phyloP scores from a whole-genome alignment of 129 eudicot species.

The Tanacetum coccineum region DNA sequence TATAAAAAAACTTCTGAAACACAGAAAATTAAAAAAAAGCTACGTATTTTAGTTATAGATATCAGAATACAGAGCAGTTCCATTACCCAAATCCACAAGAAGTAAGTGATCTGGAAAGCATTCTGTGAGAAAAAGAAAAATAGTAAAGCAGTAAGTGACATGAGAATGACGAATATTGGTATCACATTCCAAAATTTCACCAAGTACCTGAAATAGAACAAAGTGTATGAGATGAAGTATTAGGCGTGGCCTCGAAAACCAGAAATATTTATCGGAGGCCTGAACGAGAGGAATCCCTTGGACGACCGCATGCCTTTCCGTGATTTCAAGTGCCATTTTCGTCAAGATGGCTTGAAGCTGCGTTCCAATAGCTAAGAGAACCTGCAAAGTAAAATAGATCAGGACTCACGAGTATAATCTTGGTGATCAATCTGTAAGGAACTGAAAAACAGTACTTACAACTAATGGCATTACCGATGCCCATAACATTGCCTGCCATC shows the following conservation, averaged over 20 bases:
- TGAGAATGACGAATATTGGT: background rate
- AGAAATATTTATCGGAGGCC: slow-evolving; percentile 74
- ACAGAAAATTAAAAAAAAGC: background rate
- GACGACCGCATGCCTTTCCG: slow-evolving; percentile 74
- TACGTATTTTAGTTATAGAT: background rate
- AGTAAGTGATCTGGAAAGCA: slow-evolving; percentile 90
- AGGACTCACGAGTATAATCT: background rate
- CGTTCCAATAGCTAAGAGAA: slow-evolving; percentile 82
- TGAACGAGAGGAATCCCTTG: slow-evolving; percentile 95
- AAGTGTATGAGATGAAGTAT: slow-evolving; percentile 82
- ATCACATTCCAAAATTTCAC: background rate
- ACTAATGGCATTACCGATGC: slow-evolving; percentile 74
- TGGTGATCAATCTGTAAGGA: background rate
- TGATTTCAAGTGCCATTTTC: slow-evolving; percentile 81
- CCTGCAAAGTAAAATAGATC: slow-evolving; percentile 30
- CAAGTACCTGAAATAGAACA: slow-evolving; percentile 74
- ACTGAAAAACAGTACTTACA: slow-evolving; percentile 39
- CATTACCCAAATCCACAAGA: slow-evolving; percentile 89
- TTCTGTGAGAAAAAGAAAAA: slow-evolving; percentile 54
- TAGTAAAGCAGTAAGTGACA: slow-evolving; percentile 17
- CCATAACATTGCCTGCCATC: slow-evolving; percentile 85
- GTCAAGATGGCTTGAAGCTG: slow-evolving; percentile 82
- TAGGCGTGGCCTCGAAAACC: slow-evolving; percentile 75
- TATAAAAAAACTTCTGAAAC: background rate
- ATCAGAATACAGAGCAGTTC: background rate